Base-by-base conservation (phyloP, 2,329 filamentous ascomycete genomes). In the Fusarium mundagurra region DNA sequence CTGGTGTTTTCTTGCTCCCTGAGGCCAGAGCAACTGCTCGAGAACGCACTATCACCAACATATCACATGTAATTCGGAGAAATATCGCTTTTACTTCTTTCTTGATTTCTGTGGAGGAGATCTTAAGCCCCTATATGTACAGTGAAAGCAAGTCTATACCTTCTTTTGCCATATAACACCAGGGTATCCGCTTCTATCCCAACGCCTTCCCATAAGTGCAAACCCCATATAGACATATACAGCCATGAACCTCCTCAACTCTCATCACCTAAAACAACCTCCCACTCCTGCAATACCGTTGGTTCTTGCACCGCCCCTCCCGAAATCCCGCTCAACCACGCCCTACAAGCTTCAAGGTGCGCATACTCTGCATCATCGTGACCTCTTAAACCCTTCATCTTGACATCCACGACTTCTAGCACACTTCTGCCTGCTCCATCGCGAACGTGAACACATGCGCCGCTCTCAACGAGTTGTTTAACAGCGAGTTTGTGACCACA, bases 401-500 rank as follows among this genome's bases (percentile, higher is more conserved):
- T 81, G 22, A 76, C 77, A 61, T 89, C 87, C 0, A 85, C 80
- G 3, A 88, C 81, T 12, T 86, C 84, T 4, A 89, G 78, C 13
- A 88, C 78, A 45, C 86, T 84, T 6, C 84, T 68, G 0, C 86
- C 85, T 3, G 82, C 80, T 1, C 81, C 81, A 60, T 89, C 86
- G 4, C 86, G 81, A 13, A 80, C 86, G 38, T 86, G 81, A 2
- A 88, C 84, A 36, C 85, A 87, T 17, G 88, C 87, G 1, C 85
- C 85, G 10, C 81, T 74, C n/a, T 84, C 81, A 18, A 86, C 80
- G 17, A 90, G 81, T 13, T 85, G 83, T 18, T 83, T 84, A 34
- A 87, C 79, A 3, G 88, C 88, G 6, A 88, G 83, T 79, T 89
- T 89, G 60, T 86, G 84, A 0, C 88, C 88, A 27, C 85, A 82